Conservation (phyloP, 1,284 basidiomycete genomes). For the Porogramme epimiltina region DNA sequence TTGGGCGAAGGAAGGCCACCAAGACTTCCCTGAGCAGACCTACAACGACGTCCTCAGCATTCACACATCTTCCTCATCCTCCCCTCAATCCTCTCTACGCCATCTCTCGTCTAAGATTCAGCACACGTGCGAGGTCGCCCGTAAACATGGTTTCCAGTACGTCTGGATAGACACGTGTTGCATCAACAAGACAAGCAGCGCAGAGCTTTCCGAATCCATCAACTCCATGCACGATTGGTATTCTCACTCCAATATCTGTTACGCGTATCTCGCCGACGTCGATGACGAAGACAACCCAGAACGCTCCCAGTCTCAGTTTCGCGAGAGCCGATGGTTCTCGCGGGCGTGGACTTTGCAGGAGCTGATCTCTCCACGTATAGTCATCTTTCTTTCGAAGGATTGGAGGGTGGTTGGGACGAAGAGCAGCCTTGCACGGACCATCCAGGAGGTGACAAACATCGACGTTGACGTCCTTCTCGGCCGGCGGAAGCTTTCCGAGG, state of each 20-base stretch:
- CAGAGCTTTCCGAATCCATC: slow-evolving; percentile 15
- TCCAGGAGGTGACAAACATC: slow-evolving; percentile 3
- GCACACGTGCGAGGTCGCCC: slow-evolving; percentile 5
- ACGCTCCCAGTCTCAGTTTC: neutral
- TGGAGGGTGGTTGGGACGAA: slow-evolving; percentile 4
- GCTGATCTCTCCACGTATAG: neutral
- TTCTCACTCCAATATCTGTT: slow-evolving; percentile 5
- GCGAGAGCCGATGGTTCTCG: slow-evolving; percentile 7
- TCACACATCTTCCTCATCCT: no score
- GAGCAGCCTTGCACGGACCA: slow-evolving; percentile 1
- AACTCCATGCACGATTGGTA: slow-evolving; percentile 21
- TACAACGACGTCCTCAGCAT: no score
- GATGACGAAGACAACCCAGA: neutral
- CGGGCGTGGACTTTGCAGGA: slow-evolving; percentile 3
- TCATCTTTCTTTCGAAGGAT: neutral
- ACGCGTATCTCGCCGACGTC: slow-evolving; percentile 13
- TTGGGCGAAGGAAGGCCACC: no score
- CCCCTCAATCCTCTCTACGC: no score
- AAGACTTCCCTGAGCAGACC: no score
- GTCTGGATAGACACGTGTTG: slow-evolving; percentile 14
- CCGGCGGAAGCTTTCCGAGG: neutral
- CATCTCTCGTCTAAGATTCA: slow-evolving; percentile 12
- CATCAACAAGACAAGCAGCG: slow-evolving; percentile 15
- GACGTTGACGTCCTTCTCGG: neutral
- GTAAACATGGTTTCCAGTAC: slow-evolving; percentile 3